Conservation (phyloP, 1,139 yeast species). For the Hansenula anomala region DNA sequence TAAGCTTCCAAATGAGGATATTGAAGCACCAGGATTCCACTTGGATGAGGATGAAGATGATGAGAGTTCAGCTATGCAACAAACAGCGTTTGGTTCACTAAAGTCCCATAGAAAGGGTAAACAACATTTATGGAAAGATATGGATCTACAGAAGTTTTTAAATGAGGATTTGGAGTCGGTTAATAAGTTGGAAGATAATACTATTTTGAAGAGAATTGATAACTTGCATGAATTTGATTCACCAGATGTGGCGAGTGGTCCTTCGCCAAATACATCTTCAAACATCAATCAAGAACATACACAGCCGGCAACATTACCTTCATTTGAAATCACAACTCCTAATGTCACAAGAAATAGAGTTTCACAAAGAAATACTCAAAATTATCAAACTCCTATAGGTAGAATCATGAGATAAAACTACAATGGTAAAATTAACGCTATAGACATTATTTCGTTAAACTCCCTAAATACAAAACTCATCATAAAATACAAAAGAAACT, state of each 20-base stretch:
- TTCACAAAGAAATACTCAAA: slow-evolving; percentile 12
- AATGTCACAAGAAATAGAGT: slow-evolving; percentile 14
- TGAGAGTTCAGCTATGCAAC: slow-evolving; percentile 10
- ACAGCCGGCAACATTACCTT: background rate
- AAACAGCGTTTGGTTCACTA: slow-evolving; percentile 21
- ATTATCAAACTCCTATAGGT: slow-evolving; percentile 23
- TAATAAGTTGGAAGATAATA: slow-evolving; percentile 2
- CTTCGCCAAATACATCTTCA: no score
- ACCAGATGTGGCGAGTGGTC: background rate
- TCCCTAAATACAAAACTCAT: no score
- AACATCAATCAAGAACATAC: background rate
- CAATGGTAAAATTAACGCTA: no score
- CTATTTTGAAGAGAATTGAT: slow-evolving; percentile 10
- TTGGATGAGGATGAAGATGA: slow-evolving; percentile 19
- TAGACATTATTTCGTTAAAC: background rate
- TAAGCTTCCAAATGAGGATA: slow-evolving; percentile 31
- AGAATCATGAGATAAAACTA: slow-evolving; percentile 18
- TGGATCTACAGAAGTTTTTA: slow-evolving; percentile 27
- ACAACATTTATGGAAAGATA: slow-evolving; percentile 29
- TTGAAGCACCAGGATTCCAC: slow-evolving; percentile 24
- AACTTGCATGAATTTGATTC: slow-evolving; percentile 1
- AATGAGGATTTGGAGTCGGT: slow-evolving; percentile 10
- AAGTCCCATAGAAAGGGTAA: slow-evolving; percentile 23
- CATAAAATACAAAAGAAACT: background rate
- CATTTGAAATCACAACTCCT: slow-evolving; percentile 18